phyloP scores from a whole-genome alignment of 2,329 filamentous ascomycete genomes.

The Monosporascus sp. region DNA sequence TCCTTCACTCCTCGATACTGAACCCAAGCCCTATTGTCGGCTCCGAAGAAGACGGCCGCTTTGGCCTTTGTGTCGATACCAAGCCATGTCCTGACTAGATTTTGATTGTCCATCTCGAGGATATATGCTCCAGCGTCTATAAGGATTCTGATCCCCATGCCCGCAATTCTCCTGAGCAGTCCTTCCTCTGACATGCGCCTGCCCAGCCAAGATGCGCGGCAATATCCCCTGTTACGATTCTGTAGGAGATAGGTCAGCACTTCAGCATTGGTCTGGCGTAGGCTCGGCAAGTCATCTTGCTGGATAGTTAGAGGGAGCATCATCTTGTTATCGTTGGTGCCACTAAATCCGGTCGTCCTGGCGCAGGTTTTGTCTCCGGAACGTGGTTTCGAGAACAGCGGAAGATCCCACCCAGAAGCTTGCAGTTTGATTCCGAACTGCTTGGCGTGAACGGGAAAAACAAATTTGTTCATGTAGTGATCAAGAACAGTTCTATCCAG shows the following conservation, averaged over 20 bases:
- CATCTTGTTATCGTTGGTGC: constrained; percentile 62
- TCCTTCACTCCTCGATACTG: constrained; percentile 29
- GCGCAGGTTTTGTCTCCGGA: constrained; percentile 13
- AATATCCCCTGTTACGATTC: constrained; percentile 43
- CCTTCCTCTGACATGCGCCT: constrained; percentile 37
- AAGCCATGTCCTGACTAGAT: constrained; percentile 47
- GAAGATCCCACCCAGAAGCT: constrained; percentile 64
- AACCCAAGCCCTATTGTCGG: constrained; percentile 39
- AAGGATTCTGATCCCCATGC: constrained; percentile 41
- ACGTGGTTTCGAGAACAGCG: constrained; percentile 30
- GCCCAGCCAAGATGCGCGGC: constrained; percentile 16
- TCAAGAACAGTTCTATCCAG: constrained; percentile 47
- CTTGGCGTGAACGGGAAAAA: constrained; percentile 60
- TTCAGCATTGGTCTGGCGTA: constrained; percentile 58
- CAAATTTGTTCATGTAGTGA: constrained; percentile 56
- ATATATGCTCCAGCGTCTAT: constrained; percentile 63
- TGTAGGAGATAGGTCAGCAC: constrained; percentile 56
- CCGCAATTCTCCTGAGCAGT: constrained; percentile 35
- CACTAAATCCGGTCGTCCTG: constrained; percentile 63
- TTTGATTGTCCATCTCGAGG: constrained; percentile 54
- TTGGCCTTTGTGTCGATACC: constrained; percentile 34
- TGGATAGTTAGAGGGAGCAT: constrained; percentile 56
- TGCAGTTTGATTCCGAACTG: constrained; percentile 60
- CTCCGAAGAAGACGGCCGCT: constrained; percentile 50
- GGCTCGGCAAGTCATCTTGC: constrained; percentile 52